phyloP scores from a whole-genome alignment of 805 yeast species.

The Phaffomyces opuntiae region DNA sequence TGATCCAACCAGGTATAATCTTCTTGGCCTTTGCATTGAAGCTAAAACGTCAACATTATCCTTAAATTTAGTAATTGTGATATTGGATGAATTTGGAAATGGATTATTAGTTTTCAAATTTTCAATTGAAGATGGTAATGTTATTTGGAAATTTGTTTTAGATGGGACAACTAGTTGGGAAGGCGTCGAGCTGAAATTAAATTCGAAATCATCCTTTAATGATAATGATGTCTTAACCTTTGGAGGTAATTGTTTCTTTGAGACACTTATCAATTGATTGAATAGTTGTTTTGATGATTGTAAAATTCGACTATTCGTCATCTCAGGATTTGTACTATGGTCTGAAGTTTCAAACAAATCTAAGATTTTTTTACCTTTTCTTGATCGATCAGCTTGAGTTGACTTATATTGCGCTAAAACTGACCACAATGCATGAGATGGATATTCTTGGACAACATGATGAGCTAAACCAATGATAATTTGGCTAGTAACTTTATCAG shows the following conservation, averaged over 20 bases:
- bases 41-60: constrained; percentile 62
- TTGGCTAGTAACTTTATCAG: constrained; percentile 46
- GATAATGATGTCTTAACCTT: constrained; percentile 17
- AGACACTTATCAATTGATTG: constrained; percentile 22
- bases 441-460: constrained; percentile 56
- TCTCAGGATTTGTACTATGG: constrained; percentile 6
- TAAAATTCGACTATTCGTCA: constrained; percentile 13
- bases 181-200: constrained; percentile 35
- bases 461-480: constrained; percentile 53
- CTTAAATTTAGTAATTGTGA: constrained; percentile 58
- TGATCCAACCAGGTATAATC: constrained; percentile 67
- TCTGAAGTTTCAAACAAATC: constrained; percentile 23
- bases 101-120: constrained; percentile 36
- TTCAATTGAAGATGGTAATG: constrained; percentile 47
- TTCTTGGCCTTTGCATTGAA: constrained; percentile 84
- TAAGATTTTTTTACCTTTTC: constrained; percentile 40
- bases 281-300: constrained; percentile 22
- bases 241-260: constrained; percentile 14
- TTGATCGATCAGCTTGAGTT: constrained; percentile 35
- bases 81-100: constrained; percentile 35
- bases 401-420: constrained; percentile 67
- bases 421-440: constrained; percentile 82
- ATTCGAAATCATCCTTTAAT: constrained; percentile 34
- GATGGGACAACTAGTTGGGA: constrained; percentile 66
- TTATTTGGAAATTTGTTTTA: constrained; percentile 58